phyloP scores from a whole-genome alignment of 1,139 yeast genomes.

The Blastobotrys persicus region DNA sequence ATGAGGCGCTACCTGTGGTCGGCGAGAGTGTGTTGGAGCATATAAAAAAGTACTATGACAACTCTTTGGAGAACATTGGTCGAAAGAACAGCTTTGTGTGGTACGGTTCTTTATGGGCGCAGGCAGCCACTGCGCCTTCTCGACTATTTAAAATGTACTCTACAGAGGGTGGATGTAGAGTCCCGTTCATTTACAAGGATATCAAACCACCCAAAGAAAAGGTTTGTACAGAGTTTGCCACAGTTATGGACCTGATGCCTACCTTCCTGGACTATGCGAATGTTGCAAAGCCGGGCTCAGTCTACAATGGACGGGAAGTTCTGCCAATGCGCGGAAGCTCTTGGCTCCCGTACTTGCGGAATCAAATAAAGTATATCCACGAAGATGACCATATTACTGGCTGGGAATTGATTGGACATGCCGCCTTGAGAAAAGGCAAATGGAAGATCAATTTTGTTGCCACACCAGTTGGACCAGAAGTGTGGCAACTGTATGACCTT shows the following conservation, averaged over 20 bases:
- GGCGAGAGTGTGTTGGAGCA: constrained; percentile 33
- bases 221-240: constrained; percentile 39
- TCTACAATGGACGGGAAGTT: constrained; percentile 43
- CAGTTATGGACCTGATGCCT: constrained; percentile 58
- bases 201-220: constrained; percentile 11
- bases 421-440: constrained; percentile 50
- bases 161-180: constrained; percentile 54
- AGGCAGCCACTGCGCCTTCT: constrained; percentile 61
- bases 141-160: constrained; percentile 53
- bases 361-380: constrained; percentile 32
- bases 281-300: constrained; percentile 44
- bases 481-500: constrained; percentile 51
- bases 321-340: constrained; percentile 45
- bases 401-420: constrained; percentile 57
- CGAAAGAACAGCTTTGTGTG: constrained; percentile 47
- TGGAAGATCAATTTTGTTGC: constrained; percentile 51
- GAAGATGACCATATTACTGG: constrained; percentile 50
- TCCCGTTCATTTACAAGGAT: constrained; percentile 45
- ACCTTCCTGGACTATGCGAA: constrained; percentile 50
- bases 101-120: constrained; percentile 61
- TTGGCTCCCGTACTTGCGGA: constrained; percentile 33
- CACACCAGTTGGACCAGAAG: constrained; percentile 48
- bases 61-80: constrained; percentile 49
- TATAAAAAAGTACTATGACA: constrained; percentile 43
- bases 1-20: constrained; percentile 51